A percentile compares a stretch with the other conserved stretches of the same genome.
These are phyloP conservation scores for Hypocreales sp. DNA, from an alignment of 2,329 filamentous ascomycete species.

Conservation along the genomic window DNA sequence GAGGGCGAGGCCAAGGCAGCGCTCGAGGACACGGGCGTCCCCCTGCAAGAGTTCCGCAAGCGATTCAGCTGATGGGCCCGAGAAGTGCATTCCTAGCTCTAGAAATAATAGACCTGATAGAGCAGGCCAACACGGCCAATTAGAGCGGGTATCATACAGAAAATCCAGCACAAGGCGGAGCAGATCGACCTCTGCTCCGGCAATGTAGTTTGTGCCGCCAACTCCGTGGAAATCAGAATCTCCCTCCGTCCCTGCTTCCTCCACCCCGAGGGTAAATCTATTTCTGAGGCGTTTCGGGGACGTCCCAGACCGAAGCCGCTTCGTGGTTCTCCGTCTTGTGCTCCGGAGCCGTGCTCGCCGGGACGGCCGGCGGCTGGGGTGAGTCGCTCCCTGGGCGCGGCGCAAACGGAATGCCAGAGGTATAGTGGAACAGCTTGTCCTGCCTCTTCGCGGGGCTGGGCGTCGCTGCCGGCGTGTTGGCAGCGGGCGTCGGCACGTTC, in stretches of 20 bases:
- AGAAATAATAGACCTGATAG: too few relatives aligned
- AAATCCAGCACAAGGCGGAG: background rate
- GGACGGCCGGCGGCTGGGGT: background rate
- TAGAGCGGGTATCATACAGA: conserved; percentile 4
- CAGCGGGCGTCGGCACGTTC: conserved; percentile 22
- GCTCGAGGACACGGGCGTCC: conserved; percentile 27
- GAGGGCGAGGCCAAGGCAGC: conserved; percentile 14
- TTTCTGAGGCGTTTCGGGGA: conserved; percentile 18
- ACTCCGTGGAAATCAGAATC: too few relatives aligned
- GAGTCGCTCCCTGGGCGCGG: conserved; percentile 9
- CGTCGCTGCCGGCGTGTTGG: conserved; percentile 15
- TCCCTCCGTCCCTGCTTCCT: background rate
- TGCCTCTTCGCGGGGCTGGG: conserved; percentile 20
- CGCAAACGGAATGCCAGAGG: conserved; percentile 32
- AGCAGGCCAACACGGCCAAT: too few relatives aligned
- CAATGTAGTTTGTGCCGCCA: too few relatives aligned
- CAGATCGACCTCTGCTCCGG: too few relatives aligned
- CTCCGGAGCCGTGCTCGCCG: background rate
- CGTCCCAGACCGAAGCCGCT: conserved; percentile 2
- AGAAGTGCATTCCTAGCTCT: too few relatives aligned
- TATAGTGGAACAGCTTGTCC: conserved; percentile 19
- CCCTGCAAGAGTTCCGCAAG: conserved; percentile 22
- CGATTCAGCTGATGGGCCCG: conserved; percentile 9
- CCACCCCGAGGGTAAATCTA: background rate
- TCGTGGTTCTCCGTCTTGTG: background rate